Evolutionary conservation across 2,329 filamentous ascomycete species (phyloP).

Genomic region (Curvularia lunata): DNA sequence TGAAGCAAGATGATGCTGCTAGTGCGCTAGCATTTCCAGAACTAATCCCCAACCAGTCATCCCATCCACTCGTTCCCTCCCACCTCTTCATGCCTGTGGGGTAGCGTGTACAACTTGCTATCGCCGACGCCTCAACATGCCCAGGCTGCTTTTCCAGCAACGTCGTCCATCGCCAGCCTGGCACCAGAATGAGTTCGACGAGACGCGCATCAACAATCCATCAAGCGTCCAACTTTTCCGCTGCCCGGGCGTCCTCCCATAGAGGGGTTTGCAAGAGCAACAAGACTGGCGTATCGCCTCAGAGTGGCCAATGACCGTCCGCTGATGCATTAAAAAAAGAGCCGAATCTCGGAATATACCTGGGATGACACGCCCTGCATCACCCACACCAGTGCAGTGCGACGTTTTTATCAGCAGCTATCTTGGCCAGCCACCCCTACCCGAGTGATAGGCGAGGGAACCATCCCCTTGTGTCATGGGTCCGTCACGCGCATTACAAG

Average conservation of each 20-base stretch:
- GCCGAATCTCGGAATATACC: constrained; percentile 35
- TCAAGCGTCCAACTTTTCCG: constrained; percentile 35
- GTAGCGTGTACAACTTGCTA: constrained; percentile 24
- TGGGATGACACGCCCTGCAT: constrained; percentile 25
- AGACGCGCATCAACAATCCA: constrained; percentile 16
- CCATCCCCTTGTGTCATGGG: constrained; percentile 37
- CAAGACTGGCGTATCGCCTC: not conserved
- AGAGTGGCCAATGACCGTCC: constrained; percentile 29
- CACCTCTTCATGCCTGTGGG: constrained; percentile 25
- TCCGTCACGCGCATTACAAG: constrained; percentile 30
- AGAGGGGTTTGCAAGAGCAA: constrained; percentile 23
- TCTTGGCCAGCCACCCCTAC: constrained; percentile 26
- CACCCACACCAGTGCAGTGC: constrained; percentile 30
- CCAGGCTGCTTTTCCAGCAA: constrained; percentile 15
- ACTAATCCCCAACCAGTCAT: constrained; percentile 22
- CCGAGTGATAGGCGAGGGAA: constrained; percentile 30
- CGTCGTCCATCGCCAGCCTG: constrained; percentile 9
- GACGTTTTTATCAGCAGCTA: constrained; percentile 39
- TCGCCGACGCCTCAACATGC: constrained; percentile 17
- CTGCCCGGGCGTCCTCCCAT: constrained; percentile 35
- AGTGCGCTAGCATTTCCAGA: constrained; percentile 7
- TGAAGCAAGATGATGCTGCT: constrained; percentile 30
- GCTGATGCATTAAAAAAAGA: constrained; percentile 25
- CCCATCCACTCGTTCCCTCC: constrained; percentile 18
- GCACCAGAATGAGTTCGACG: constrained; percentile 11